phyloP scores from a whole-genome alignment of 2,329 filamentous ascomycete species.

The Colletotrichum orchidophilum region DNA sequence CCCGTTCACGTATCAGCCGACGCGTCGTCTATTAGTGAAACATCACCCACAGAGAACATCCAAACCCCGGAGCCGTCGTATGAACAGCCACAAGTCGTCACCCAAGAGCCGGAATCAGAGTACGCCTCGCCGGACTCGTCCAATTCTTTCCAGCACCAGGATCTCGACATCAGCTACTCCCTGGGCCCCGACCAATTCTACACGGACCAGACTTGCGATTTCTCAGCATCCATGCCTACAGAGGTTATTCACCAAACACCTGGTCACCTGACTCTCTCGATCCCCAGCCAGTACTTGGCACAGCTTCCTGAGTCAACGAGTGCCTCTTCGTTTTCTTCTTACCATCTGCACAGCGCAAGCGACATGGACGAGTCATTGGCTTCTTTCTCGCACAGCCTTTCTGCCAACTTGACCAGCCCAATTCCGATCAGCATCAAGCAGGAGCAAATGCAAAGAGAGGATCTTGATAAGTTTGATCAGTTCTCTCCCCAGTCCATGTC shows the following conservation, averaged over 20 bases:
- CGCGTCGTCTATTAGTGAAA: background rate
- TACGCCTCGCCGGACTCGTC: conserved; percentile 29
- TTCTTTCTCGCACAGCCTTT: conserved; percentile 10
- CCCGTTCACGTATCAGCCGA: conserved; percentile 4
- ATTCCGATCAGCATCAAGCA: conserved; percentile 35
- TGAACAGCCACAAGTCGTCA: background rate
- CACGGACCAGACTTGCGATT: conserved; percentile 30
- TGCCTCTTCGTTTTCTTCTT: conserved; percentile 23
- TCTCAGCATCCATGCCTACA: conserved; percentile 16
- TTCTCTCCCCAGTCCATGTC: conserved; percentile 44
- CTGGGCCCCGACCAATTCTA: conserved; percentile 24
- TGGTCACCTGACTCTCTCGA: conserved; percentile 25
- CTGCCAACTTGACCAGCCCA: conserved; percentile 11
- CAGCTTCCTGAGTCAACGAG: conserved; percentile 19
- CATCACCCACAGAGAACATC: conserved; percentile 6
- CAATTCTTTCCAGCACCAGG: conserved; percentile 14
- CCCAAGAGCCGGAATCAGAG: conserved; percentile 23
- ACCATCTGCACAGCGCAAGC: conserved; percentile 21
- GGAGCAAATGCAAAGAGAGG: conserved; percentile 29
- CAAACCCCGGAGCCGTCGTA: background rate
- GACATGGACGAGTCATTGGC: conserved; percentile 18
- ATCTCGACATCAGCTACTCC: conserved; percentile 20
- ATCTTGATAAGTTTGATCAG: conserved; percentile 35
- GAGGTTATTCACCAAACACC: conserved; percentile 15
- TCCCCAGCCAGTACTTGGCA: conserved; percentile 30